Percentiles rank a stretch among this genome's conserved stretches.
phyloP scores from a whole-genome alignment of 345 rosid species.

The Fremontodendron californicum region DNA sequence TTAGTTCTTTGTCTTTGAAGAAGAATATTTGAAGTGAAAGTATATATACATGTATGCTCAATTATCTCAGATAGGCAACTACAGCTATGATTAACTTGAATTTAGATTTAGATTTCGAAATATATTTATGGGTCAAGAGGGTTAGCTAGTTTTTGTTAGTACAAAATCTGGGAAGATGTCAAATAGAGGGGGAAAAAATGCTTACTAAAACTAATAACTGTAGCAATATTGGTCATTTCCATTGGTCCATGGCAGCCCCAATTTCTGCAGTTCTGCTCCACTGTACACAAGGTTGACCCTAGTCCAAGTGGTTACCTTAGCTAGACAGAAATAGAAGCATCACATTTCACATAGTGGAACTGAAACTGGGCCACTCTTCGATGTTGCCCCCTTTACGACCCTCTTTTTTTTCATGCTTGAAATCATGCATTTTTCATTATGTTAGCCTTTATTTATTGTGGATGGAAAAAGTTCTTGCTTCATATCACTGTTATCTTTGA shows the following conservation, averaged over 20 bases:
- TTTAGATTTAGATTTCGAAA: no score
- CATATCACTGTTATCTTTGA: neutral
- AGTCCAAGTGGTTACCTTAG: neutral
- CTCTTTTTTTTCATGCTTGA: neutral
- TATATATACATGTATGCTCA: no score
- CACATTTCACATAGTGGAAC: slow-evolving; percentile 10
- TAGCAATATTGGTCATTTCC: neutral
- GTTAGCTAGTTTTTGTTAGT: neutral
- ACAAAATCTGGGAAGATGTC: neutral
- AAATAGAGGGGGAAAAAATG: no score
- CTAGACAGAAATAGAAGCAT: slow-evolving; percentile 2
- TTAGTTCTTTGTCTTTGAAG: neutral
- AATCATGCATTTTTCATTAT: neutral
- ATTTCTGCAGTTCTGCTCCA: slow-evolving; percentile 5
- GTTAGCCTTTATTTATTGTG: neutral
- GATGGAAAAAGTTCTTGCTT: neutral
- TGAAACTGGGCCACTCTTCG: neutral
- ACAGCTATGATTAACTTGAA: no score
- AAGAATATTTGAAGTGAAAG: no score
- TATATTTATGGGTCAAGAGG: no score
- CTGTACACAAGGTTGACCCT: neutral
- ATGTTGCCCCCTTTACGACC: neutral
- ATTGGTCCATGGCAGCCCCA: neutral
- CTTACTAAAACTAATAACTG: neutral
- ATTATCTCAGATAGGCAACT: no score